Percentiles rank a stretch among this genome's conserved stretches.
Evolutionary conservation across 192 early-diverging fungal species (phyloP).

Genomic region (Coemansia sp.): DNA sequence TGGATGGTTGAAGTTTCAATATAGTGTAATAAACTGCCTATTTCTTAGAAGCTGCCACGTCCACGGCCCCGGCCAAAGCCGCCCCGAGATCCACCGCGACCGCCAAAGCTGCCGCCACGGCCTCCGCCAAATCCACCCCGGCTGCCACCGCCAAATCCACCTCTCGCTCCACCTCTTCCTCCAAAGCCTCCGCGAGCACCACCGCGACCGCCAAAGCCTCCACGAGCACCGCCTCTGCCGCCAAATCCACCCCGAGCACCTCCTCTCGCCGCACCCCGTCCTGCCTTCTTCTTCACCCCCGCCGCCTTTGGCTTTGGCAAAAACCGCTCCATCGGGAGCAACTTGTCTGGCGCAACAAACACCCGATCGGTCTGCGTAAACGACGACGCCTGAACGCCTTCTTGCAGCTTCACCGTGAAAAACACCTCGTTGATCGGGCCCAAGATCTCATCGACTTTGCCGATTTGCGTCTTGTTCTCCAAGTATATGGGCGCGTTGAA

Average conservation of each 20-base stretch:
- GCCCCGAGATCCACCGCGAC: constrained; percentile 33
- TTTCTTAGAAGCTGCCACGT: constrained; percentile 38
- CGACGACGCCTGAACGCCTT: constrained; percentile 86
- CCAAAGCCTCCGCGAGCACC: constrained; percentile 56
- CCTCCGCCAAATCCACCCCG: constrained; percentile 26
- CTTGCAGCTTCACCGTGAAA: constrained; percentile 96
- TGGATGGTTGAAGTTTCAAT: no score
- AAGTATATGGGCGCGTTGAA: constrained; percentile 99
- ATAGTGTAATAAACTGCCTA: no score
- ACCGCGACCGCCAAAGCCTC: constrained; percentile 35
- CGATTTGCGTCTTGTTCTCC: constrained; percentile 98
- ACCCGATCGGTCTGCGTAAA: constrained; percentile 92
- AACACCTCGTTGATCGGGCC: constrained; percentile 97
- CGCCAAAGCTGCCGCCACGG: constrained; percentile 31
- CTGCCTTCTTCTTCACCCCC: constrained; percentile 62
- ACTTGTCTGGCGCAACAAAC: constrained; percentile 89
- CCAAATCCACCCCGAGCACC: constrained; percentile 43
- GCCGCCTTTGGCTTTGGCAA: constrained; percentile 86
- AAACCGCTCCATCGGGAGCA: constrained; percentile 95
- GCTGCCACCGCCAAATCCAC: constrained; percentile 44
- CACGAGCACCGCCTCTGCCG: constrained; percentile 49
- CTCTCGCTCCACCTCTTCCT: constrained; percentile 47
- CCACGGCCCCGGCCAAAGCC: constrained; percentile 48
- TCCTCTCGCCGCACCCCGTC: constrained; percentile 55
- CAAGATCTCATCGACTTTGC: constrained; percentile 98